A percentile compares a stretch with the other conserved stretches of the same genome.
Conservation (phyloP, 2,329 filamentous ascomycete species). For the Sporothrix inflata region DNA sequence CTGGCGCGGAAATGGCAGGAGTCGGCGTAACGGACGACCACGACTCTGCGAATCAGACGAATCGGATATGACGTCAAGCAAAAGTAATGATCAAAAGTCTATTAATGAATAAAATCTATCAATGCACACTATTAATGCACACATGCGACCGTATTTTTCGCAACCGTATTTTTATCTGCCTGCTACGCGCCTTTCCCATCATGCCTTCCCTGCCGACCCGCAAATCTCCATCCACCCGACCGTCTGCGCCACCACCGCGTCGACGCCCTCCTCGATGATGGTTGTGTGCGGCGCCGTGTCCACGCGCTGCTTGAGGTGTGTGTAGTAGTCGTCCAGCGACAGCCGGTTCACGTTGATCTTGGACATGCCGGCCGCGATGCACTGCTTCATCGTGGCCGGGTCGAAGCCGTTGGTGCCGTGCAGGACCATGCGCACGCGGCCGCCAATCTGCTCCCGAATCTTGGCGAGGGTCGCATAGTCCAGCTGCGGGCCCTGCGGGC, state of each 20-base stretch:
- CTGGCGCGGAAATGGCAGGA: constrained; percentile 15
- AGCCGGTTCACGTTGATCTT: constrained; percentile 60
- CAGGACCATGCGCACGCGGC: constrained; percentile 33
- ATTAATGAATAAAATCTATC: neutral
- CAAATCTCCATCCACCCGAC: constrained; percentile 14
- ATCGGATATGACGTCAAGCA: too few relatives aligned
- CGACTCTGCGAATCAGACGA: neutral
- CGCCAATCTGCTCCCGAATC: constrained; percentile 40
- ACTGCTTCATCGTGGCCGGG: constrained; percentile 52
- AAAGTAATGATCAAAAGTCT: neutral
- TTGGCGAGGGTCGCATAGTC: constrained; percentile 55
- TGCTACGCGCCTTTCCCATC: neutral
- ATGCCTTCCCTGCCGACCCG: constrained; percentile 14
- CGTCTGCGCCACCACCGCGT: neutral
- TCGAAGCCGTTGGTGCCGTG: constrained; percentile 38
- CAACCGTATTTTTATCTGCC: neutral
- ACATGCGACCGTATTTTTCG: too few relatives aligned
- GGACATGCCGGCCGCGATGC: constrained; percentile 54
- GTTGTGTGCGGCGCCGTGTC: constrained; percentile 15
- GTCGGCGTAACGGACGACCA: neutral
- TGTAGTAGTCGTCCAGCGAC: constrained; percentile 21
- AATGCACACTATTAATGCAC: constrained; percentile 2
- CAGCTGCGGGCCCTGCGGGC: constrained; percentile 56
- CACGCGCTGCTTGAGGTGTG: neutral
- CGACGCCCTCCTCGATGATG: constrained; percentile 11